Percentiles rank a stretch among this genome's conserved stretches.
Evolutionary conservation across 257 asterid genomes (phyloP).

Genomic region (Solanum chmielewskii): DNA sequence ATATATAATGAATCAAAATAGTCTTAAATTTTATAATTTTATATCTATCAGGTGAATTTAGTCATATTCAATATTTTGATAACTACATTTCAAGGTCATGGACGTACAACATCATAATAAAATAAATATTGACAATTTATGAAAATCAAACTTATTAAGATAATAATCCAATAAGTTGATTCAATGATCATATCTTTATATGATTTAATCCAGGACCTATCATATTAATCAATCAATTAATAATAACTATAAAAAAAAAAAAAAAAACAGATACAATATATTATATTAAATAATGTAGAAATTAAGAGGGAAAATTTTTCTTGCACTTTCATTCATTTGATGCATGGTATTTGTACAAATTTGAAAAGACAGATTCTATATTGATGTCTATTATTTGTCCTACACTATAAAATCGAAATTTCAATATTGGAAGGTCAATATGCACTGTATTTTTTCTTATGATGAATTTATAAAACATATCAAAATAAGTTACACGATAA

Average conservation of each 20-base stretch:
- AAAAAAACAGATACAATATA: too few relatives aligned
- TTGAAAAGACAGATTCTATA: not conserved
- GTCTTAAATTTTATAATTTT: too few relatives aligned
- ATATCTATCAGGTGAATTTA: too few relatives aligned
- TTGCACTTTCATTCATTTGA: not conserved
- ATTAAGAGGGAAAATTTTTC: too few relatives aligned
- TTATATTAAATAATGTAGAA: not conserved
- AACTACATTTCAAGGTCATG: not conserved
- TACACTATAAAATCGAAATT: not conserved
- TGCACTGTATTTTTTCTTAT: too few relatives aligned
- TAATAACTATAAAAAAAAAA: too few relatives aligned
- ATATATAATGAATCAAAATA: too few relatives aligned
- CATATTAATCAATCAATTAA: not conserved
- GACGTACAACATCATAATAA: not conserved
- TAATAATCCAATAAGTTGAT: not conserved
- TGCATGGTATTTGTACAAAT: not conserved
- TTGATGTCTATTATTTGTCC: not conserved
- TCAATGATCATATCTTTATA: not conserved
- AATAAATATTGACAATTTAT: too few relatives aligned
- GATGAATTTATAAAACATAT: not conserved
- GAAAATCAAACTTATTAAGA: too few relatives aligned
- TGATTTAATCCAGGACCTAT: not conserved
- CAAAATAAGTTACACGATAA: too few relatives aligned
- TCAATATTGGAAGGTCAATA: not conserved
- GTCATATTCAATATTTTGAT: too few relatives aligned